Evolutionary conservation across 2,329 filamentous ascomycete species (phyloP), one percentile per base, ranked within the genome.

Genomic region (Fonsecaea nubica): DNA sequence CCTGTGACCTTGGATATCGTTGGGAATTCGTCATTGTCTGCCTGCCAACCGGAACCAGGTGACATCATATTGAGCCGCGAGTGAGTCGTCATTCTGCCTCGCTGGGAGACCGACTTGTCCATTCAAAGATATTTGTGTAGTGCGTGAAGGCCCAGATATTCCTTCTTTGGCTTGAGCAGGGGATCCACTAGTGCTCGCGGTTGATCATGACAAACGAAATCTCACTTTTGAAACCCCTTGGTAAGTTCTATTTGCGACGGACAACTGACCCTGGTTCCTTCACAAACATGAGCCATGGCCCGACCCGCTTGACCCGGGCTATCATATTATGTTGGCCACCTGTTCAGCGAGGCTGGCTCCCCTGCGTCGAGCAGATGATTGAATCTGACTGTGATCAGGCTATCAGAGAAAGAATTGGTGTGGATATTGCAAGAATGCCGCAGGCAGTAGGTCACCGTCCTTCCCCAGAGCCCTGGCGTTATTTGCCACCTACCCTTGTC

Each of bases 391-490:
- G 9, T 55, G 55, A 56, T 54, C 71, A 82, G 80, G 81, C 65
- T 83, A 83, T 73, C 80, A 82, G 72, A 77, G 78, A 58, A 81
- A 80, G 67, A 70, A 62, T 30, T 77, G 76, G 13, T 83, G 81
- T 72, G 81, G 81, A 62, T 83, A 83, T 74, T 83, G 81, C 75
- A 80, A 82, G 74, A 80, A 77, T 53, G 74, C 76, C 25, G 70
- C 77, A 71, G 80, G 80, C 69, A 81, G 81, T 83, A 70, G 76
- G 81, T 80, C 69, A 56, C 36, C 55, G 50, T 38, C 38, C 32
- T 76, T 76, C 77, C 38, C 79, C 75, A 59, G 80, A 77, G 30
- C 78, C 62, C 0, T 75, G 71, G 30, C 33, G 42, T 65, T 63
- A 25, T 70, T 66, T 40, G 58, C 60, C 58, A 66, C 42, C 18